These are phyloP conservation scores for Orobanche coerulescens DNA, from an alignment of 257 asterid genomes.

Conservation along the genomic window DNA sequence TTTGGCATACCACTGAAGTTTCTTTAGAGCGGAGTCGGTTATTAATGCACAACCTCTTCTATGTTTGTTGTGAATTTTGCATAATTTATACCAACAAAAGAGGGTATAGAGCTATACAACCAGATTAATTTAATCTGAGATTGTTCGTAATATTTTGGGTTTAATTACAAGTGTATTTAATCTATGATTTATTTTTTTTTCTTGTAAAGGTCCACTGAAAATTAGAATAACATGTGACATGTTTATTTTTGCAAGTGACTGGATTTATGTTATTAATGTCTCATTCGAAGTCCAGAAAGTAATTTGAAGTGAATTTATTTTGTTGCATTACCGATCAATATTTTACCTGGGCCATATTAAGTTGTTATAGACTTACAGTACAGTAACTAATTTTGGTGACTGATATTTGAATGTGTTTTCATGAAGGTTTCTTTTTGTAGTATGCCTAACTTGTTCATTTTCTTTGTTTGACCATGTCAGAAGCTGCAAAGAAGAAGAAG, in stretches of 20 bases:
- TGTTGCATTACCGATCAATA: background rate
- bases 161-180: background rate
- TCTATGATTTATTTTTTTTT: background rate
- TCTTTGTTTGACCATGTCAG: conserved; percentile 34
- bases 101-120: background rate
- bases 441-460: conserved; percentile 19
- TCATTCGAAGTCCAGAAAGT: background rate
- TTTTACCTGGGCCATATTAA: background rate
- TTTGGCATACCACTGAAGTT: background rate
- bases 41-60: background rate
- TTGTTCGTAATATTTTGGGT: background rate
- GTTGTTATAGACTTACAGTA: background rate
- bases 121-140: background rate
- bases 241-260: background rate
- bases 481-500: conserved; percentile 91
- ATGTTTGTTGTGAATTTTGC: background rate
- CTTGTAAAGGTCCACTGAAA: background rate
- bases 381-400: background rate
- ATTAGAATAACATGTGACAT: conserved; percentile 4
- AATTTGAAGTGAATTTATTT: background rate
- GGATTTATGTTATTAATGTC: background rate
- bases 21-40: background rate
- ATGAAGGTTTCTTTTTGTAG: conserved; percentile 1
- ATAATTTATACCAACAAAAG: background rate
- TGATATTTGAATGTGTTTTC: background rate